These are phyloP conservation scores for Linanthus parryae DNA, from an alignment of 148 eudicot genomes.

Conservation along the genomic window DNA sequence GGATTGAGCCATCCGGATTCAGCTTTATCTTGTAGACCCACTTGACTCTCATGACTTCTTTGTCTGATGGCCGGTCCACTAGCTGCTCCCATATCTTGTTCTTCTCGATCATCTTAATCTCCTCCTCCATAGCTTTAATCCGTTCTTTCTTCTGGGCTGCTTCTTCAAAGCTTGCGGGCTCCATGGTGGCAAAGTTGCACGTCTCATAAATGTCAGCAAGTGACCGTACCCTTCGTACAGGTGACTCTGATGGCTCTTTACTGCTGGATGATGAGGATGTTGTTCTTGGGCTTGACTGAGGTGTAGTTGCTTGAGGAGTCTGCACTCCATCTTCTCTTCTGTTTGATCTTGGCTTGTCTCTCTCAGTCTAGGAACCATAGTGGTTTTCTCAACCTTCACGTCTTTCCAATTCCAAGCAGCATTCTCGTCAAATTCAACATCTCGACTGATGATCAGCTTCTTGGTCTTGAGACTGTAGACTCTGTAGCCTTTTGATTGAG, in stretches of 20 bases:
- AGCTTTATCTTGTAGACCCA: not conserved
- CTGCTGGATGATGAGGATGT: too few species aligned
- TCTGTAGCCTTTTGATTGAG: not conserved
- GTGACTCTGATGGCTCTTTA: not conserved
- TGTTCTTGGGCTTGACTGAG: too few species aligned
- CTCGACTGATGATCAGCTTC: not conserved
- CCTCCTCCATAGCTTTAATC: not conserved
- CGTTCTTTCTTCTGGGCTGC: not conserved
- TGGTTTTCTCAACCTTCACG: too few species aligned
- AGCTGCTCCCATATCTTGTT: conserved; percentile 5
- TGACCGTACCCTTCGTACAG: not conserved
- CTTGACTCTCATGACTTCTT: not conserved
- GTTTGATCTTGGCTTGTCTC: too few species aligned
- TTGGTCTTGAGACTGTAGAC: not conserved
- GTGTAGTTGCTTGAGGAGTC: not conserved
- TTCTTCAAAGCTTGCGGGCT: not conserved
- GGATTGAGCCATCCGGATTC: not conserved
- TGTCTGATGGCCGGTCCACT: not conserved
- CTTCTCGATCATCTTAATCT: not conserved
- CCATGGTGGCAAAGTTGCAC: not conserved
- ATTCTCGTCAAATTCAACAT: not conserved
- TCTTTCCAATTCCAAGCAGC: not conserved
- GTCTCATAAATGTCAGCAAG: not conserved
- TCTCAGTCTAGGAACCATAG: too few species aligned
- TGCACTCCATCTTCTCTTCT: too few species aligned